Percentiles rank a stretch among this genome's conserved stretches.
Conservation (phyloP, 2,329 filamentous ascomycete species). For the Fusarium tuaranense region DNA sequence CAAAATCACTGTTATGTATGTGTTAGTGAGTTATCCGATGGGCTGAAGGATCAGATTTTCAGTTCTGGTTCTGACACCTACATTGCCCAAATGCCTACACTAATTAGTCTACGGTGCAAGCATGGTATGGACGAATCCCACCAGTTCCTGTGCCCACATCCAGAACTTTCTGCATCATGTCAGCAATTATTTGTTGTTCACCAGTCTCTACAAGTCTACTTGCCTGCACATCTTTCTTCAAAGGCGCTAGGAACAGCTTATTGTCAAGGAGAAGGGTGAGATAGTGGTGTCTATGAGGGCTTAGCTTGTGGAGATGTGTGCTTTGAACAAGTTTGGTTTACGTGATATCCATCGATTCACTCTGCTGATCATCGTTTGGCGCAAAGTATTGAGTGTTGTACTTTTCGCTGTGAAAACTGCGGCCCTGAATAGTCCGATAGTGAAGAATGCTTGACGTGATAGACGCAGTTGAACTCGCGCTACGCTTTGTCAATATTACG, state of each 20-base stretch:
- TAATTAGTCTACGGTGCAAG: neutral
- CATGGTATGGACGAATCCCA: neutral
- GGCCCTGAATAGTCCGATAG: conserved; percentile 19
- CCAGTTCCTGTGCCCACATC: conserved; percentile 14
- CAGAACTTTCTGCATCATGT: neutral
- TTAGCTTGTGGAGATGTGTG: too few relatives aligned
- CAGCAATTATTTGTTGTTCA: neutral
- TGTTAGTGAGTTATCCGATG: neutral
- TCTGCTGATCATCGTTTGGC: conserved; percentile 21
- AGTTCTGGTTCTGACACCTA: neutral
- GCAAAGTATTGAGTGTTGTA: conserved; percentile 18
- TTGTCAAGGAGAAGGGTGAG: conserved; percentile 12
- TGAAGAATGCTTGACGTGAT: conserved; percentile 18
- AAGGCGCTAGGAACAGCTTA: conserved; percentile 10
- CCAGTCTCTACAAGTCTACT: neutral
- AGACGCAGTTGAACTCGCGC: conserved; percentile 19
- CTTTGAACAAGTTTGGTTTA: neutral
- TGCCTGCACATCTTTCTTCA: conserved; percentile 2
- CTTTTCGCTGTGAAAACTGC: conserved; percentile 21
- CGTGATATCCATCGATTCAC: conserved; percentile 23
- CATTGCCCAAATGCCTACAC: conserved; percentile 18
- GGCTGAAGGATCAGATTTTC: neutral
- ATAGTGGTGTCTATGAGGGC: conserved; percentile 13
- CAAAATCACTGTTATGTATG: conserved; percentile 9
- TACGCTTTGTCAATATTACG: neutral